Base-by-base conservation (phyloP, 2,329 filamentous ascomycete species). In the Colletotrichum musicola region DNA sequence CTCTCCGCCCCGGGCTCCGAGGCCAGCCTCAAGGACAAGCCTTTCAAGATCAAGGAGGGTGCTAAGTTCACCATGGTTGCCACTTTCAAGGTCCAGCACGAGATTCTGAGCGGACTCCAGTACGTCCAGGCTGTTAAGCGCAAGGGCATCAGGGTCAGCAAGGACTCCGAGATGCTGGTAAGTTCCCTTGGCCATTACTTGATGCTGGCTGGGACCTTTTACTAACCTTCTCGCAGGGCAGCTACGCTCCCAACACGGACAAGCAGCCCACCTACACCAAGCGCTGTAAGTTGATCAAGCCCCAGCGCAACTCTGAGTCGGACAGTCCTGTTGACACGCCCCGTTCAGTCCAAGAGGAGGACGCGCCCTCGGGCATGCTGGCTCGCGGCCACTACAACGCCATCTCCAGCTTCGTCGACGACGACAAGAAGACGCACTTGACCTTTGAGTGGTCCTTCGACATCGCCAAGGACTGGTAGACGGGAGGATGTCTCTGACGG, bases 131-230 rank as follows among this genome's bases (percentile, higher is more conserved):
- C 94, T 47, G 93, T 98, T 71, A 97, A 96, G 88, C 88, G 95
- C 75, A 94, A 94, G 86, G 93, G 93, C 62, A 87, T 98, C 79
- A 89, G 89, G 68, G 89, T 95, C 70, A 93, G 92, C 85, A 99
- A 98, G 89, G 92, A 96, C 77, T 93, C 97, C 75, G 95, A 98
- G 85, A 99, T 99, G 96, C 92, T 99, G 88, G 94, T 96, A 82
- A 77, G 91, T 86, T 38, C 25, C 35, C n/a, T 9, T 25, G 20
- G 14, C 13, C 12, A 35, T 30, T 2, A 9, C 16, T 22, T 22
- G 44, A 18, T 7, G 27, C 71, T 76, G 6, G 7, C 22, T 4
- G 22, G 74, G 35, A 14, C 3, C 50, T 61, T 38, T 73, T 22
- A 60, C 72, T 81, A 61, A 82, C 71, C 44, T 55, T 50, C 4